Conservation (phyloP, 352 stramenopile genomes). For the Phytophthora cactorum region DNA sequence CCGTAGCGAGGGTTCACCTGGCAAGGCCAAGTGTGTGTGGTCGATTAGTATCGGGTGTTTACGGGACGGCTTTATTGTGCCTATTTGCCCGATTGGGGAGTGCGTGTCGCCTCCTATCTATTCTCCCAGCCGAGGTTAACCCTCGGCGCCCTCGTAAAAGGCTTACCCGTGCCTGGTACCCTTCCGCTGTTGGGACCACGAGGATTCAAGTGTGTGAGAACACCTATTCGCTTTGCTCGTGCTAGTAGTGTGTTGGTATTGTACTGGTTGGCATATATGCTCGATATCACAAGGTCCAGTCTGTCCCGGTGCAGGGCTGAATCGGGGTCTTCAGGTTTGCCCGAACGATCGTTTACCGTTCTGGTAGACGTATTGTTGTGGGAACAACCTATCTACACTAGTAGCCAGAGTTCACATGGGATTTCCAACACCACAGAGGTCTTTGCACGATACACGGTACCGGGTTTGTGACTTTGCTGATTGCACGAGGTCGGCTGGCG, state of each 20-base stretch:
- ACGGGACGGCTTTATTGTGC: background rate
- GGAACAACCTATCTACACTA: background rate
- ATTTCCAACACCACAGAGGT: background rate
- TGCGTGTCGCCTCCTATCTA: background rate
- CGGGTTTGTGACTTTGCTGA: no score
- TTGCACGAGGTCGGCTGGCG: no score
- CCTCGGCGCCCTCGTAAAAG: background rate
- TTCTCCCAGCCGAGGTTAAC: background rate
- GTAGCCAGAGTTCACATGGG: background rate
- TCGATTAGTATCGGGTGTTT: background rate
- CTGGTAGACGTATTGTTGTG: background rate
- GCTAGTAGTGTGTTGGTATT: background rate
- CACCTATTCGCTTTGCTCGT: background rate
- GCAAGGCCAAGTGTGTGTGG: background rate
- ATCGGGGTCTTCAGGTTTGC: background rate
- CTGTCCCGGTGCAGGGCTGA: background rate
- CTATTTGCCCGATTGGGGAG: background rate
- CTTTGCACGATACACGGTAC: no score
- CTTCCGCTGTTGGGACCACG: background rate
- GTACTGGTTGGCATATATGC: background rate
- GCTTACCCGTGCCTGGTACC: background rate
- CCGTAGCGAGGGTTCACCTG: background rate
- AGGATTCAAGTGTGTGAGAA: background rate
- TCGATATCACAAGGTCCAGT: background rate
- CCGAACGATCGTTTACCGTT: background rate